A percentile compares a stretch with the other conserved stretches of the same genome.
These are phyloP conservation scores for Penicillium parvum DNA, from an alignment of 495 filamentous ascomycete genomes.

Conservation along the genomic window DNA sequence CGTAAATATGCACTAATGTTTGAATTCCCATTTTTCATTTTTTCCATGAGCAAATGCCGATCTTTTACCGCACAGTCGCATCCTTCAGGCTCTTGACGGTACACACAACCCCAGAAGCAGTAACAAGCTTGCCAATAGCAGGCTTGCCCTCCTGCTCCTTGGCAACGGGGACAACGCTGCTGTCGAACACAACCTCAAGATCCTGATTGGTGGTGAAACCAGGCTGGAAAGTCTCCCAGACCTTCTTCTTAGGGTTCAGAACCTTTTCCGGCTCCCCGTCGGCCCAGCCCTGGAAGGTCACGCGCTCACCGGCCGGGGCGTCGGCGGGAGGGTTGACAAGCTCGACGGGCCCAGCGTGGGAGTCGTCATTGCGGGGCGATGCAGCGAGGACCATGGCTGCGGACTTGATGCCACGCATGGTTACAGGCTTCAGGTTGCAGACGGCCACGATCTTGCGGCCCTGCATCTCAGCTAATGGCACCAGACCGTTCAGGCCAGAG, in stretches of 20 bases:
- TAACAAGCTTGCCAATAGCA: conserved; percentile 64
- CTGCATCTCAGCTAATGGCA: conserved; percentile 95
- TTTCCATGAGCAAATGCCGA: conserved; percentile 1
- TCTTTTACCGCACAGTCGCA: conserved; percentile 59
- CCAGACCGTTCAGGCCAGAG: conserved; percentile 87
- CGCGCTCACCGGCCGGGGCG: conserved; percentile 73
- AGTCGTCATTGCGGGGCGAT: conserved; percentile 71
- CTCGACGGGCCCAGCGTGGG: conserved; percentile 87
- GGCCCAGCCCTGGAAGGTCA: conserved; percentile 90
- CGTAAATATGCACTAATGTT: conserved; percentile 27
- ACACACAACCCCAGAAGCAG: conserved; percentile 66
- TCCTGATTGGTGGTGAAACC: conserved; percentile 82
- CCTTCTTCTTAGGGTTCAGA: conserved; percentile 98
- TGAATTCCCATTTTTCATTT: conserved; percentile 17
- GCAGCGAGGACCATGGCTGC: conserved; percentile 95
- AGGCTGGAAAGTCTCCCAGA: conserved; percentile 93
- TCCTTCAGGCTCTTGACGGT: conserved; percentile 67
- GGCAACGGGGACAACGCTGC: conserved; percentile 55
- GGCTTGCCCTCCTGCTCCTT: conserved; percentile 58
- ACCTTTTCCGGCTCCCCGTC: conserved; percentile 82
- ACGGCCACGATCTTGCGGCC: conserved; percentile 89
- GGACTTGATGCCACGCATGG: conserved; percentile 96
- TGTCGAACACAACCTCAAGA: conserved; percentile 76
- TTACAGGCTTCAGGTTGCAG: conserved; percentile 97
- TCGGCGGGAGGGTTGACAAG: conserved; percentile 82